Conservation (phyloP, 2,329 filamentous ascomycete genomes). For the Ophiostoma sp. region DNA sequence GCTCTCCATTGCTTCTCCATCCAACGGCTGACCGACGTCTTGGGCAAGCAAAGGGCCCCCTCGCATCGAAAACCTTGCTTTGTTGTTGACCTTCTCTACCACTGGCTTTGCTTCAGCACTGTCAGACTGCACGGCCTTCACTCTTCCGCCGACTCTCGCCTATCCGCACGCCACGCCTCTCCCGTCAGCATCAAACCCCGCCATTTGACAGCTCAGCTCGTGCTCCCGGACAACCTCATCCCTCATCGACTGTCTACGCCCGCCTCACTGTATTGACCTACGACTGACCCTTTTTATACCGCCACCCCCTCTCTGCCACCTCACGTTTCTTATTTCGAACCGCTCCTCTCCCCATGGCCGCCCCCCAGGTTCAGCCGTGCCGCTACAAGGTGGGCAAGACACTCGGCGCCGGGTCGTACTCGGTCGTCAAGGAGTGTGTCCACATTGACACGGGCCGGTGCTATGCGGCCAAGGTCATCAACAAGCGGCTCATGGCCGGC, state of each 20-base stretch:
- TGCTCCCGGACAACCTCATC: background rate
- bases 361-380: constrained; percentile 73
- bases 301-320: background rate
- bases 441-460: constrained; percentile 97
- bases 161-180: background rate
- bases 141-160: background rate
- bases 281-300: background rate
- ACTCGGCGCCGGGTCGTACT: constrained; percentile 91
- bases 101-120: background rate
- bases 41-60: background rate
- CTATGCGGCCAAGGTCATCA: constrained; percentile 99
- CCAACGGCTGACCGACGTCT: constrained; percentile 3
- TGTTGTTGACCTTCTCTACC: background rate
- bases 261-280: background rate
- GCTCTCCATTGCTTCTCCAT: background rate
- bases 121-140: too few species aligned
- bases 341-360: constrained; percentile 17
- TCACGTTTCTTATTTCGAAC: background rate
- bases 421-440: constrained; percentile 97
- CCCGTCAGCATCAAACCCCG: background rate
- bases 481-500: constrained; percentile 95
- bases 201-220: background rate
- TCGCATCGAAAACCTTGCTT: background rate
- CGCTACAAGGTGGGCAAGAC: constrained; percentile 99
- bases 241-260: background rate